These are phyloP conservation scores for Quercus suber DNA, from an alignment of 306 rosid genomes.

Conservation along the genomic window DNA sequence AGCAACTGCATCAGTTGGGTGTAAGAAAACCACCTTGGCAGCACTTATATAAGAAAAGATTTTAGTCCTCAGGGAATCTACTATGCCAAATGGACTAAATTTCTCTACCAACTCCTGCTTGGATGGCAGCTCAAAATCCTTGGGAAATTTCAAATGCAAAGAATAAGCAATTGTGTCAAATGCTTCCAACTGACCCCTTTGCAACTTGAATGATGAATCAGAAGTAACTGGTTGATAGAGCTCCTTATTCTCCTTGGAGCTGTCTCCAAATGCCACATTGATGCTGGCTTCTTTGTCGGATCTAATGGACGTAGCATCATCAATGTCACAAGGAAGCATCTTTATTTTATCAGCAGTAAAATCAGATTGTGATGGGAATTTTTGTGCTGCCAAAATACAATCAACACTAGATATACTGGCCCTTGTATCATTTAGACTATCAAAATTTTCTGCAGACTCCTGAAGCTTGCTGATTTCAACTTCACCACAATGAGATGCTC, in stretches of 20 bases:
- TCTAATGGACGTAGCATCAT: neutral
- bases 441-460: conserved; percentile 15
- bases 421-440: conserved; percentile 1
- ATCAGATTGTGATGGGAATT: conserved; percentile 1
- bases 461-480: conserved; percentile 9
- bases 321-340: neutral
- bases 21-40: conserved; percentile 32
- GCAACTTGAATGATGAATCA: conserved; percentile 21
- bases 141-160: conserved; percentile 38
- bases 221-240: conserved; percentile 4
- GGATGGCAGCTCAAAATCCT: conserved; percentile 32
- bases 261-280: neutral
- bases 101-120: conserved; percentile 29
- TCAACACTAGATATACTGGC: conserved; percentile 15
- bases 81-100: conserved; percentile 38
- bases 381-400: neutral
- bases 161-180: conserved; percentile 13
- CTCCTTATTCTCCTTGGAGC: conserved; percentile 17
- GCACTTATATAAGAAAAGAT: conserved; percentile 13
- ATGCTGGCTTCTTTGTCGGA: neutral
- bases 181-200: conserved; percentile 9
- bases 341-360: conserved; percentile 7
- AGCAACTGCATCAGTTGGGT: conserved; percentile 25
- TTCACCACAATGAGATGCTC: neutral
- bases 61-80: conserved; percentile 33